Evolutionary conservation across 305 asterid genomes (phyloP).

Genomic region (Fraxinus xanthoxyloides): DNA sequence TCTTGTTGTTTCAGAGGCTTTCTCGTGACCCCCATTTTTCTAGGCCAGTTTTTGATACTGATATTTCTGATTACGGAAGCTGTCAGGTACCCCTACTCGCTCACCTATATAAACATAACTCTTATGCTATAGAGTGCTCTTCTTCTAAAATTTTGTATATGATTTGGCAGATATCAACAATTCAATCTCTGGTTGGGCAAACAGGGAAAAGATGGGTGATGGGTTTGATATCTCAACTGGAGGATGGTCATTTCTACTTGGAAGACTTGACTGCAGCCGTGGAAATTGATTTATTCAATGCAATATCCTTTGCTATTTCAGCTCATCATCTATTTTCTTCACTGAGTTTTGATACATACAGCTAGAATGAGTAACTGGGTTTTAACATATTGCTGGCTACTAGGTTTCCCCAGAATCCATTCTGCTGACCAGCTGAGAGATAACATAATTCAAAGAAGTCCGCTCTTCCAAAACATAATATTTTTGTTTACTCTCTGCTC

Average conservation of each 20-base stretch:
- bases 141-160: slow-evolving; percentile 10
- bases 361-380: neutral
- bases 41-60: slow-evolving; percentile 64
- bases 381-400: neutral
- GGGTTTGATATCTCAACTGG: slow-evolving; percentile 96
- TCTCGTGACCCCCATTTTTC: slow-evolving; percentile 86
- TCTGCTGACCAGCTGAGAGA: neutral
- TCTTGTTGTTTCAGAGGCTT: slow-evolving; percentile 71
- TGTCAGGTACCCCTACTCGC: slow-evolving; percentile 57
- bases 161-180: slow-evolving; percentile 71
- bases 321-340: neutral
- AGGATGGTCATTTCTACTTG: slow-evolving; percentile 96
- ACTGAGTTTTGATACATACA: neutral
- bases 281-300: slow-evolving; percentile 79
- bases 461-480: neutral
- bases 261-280: slow-evolving; percentile 94
- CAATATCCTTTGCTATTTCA: slow-evolving; percentile 73
- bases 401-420: neutral
- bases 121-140: slow-evolving; percentile 15
- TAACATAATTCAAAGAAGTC: neutral
- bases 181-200: slow-evolving; percentile 90
- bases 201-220: slow-evolving; percentile 84
- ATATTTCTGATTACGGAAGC: slow-evolving; percentile 64
- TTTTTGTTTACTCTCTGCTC: neutral
- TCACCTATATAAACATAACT: neutral